phyloP scores from a whole-genome alignment of 2,329 filamentous ascomycete species.

The Boeremia exigua region DNA sequence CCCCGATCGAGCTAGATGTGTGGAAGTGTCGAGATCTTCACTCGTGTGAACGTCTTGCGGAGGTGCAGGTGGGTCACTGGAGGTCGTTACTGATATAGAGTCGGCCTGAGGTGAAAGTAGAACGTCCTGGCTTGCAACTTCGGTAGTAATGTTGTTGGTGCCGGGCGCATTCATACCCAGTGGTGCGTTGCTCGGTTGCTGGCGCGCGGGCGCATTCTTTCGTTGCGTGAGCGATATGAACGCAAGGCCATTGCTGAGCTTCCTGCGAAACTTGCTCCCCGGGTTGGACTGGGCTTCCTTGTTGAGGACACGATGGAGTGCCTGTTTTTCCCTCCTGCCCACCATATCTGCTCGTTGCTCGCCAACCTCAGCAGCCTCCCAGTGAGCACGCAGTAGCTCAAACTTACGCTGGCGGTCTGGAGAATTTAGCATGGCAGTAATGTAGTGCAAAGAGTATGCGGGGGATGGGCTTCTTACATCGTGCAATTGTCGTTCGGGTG shows the following conservation, averaged over 20 bases:
- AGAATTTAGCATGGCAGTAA: constrained; percentile 43
- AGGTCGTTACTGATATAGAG: constrained; percentile 2
- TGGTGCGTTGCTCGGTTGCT: constrained; percentile 15
- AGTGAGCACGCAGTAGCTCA: constrained; percentile 41
- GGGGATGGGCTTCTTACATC: constrained; percentile 24
- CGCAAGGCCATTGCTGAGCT: constrained; percentile 42
- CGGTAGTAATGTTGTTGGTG: constrained; percentile 14
- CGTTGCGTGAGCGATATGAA: constrained; percentile 43
- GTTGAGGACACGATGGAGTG: constrained; percentile 16
- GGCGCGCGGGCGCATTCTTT: constrained; percentile 28
- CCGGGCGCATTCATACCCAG: constrained; percentile 17
- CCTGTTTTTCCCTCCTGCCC: constrained; percentile 33
- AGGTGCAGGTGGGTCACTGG: neutral
- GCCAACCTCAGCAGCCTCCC: constrained; percentile 35
- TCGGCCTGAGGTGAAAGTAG: constrained; percentile 17
- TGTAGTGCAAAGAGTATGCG: constrained; percentile 17
- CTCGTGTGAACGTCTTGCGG: neutral
- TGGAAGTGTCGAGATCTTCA: constrained; percentile 22
- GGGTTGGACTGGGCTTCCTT: constrained; percentile 16
- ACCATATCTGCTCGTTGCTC: constrained; percentile 31
- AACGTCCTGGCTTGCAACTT: constrained; percentile 6
- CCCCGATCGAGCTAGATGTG: constrained; percentile 34
- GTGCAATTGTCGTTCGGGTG: neutral
- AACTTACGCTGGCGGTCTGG: constrained; percentile 40
- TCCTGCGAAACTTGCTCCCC: constrained; percentile 40